Evolutionary conservation across 208 protist species (phyloP).

Genomic region (Trypanosoma rangeli): DNA sequence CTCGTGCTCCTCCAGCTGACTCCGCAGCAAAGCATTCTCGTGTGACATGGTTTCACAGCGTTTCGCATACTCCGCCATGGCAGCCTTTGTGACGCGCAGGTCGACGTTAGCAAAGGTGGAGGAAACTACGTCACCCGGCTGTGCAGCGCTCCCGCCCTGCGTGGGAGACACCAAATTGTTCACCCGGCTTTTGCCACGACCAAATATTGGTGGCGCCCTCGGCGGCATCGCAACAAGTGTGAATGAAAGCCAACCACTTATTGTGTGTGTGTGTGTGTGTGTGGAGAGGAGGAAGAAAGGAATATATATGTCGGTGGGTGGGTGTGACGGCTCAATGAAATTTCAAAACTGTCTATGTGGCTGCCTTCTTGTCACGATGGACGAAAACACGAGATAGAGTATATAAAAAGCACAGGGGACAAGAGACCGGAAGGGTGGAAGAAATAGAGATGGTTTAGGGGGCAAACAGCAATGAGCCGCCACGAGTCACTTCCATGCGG

Average conservation of each 20-base stretch:
- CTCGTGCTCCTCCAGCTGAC: constrained; percentile 50
- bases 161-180: neutral
- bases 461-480: neutral
- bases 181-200: constrained; percentile 10
- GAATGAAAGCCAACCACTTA: neutral
- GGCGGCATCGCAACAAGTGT: neutral
- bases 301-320: too few species aligned
- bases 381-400: too few species aligned
- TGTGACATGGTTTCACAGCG: constrained; percentile 36
- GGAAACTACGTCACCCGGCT: constrained; percentile 42
- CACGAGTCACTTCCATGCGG: neutral
- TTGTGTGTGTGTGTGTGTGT: neutral
- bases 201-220: neutral
- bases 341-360: neutral
- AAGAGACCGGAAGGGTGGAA: too few species aligned
- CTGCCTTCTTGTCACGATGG: neutral
- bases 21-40: constrained; percentile 54
- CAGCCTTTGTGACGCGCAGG: constrained; percentile 41
- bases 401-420: neutral
- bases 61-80: constrained; percentile 45
- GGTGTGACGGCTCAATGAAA: neutral
- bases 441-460: neutral
- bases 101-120: constrained; percentile 66
- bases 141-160: neutral
- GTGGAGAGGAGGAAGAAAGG: too few species aligned